These are phyloP conservation scores for Eudorina sp. DNA, from an alignment of 139 green algal species.

Conservation along the genomic window DNA sequence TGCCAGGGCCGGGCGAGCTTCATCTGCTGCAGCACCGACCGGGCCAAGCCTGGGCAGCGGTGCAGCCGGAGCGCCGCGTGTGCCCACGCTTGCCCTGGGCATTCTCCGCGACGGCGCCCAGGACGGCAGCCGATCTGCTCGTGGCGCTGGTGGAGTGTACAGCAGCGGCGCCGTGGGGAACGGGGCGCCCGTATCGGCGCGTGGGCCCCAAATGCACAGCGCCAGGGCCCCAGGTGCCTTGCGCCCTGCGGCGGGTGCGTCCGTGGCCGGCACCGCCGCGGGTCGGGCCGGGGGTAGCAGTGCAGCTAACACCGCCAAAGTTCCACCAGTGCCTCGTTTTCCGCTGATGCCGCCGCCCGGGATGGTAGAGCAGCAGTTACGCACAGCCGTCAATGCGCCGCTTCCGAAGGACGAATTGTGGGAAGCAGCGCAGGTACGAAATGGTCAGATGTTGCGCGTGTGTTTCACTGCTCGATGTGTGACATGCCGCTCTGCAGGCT, in stretches of 20 bases:
- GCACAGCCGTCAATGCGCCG: not conserved
- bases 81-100: not conserved
- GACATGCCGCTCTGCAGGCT: no score
- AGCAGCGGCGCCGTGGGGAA: not conserved
- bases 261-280: not conserved
- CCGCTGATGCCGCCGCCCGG: not conserved
- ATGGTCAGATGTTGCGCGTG: no score
- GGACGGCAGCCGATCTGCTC: not conserved
- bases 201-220: not conserved
- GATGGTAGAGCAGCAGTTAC: not conserved
- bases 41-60: not conserved
- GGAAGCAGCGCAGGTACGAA: constrained; percentile 36
- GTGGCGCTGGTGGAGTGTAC: not conserved
- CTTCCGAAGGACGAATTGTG: constrained; percentile 36
- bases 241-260: not conserved
- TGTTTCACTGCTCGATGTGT: no score
- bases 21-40: not conserved
- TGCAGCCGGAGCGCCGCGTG: not conserved
- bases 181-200: not conserved
- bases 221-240: not conserved
- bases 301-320: not conserved
- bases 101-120: not conserved
- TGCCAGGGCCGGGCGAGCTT: not conserved
- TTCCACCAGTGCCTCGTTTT: constrained; percentile 4
- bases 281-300: no score